Conservation (phyloP, 495 filamentous ascomycete genomes). For the Halenospora varia region DNA sequence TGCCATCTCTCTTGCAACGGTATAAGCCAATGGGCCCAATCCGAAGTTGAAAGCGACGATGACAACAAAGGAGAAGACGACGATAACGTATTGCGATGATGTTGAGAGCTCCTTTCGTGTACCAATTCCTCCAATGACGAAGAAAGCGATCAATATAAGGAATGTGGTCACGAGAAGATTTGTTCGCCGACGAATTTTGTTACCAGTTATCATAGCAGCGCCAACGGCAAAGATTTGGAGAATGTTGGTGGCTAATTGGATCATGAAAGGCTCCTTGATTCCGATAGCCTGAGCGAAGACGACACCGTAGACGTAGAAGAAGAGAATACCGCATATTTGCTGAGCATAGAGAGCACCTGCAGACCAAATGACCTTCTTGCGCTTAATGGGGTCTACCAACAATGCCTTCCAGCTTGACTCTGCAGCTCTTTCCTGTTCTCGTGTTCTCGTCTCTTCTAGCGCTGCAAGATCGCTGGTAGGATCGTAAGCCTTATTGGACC, state of each 20-base stretch:
- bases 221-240: constrained; percentile 33
- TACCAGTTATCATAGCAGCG: constrained; percentile 28
- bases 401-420: constrained; percentile 29
- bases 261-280: constrained; percentile 32
- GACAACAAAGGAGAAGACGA: constrained; percentile 31
- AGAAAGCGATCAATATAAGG: constrained; percentile 28
- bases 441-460: constrained; percentile 20
- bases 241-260: constrained; percentile 32
- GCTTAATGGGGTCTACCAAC: constrained; percentile 31
- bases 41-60: constrained; percentile 36
- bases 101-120: constrained; percentile 14
- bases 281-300: constrained; percentile 37
- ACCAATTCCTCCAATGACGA: constrained; percentile 33
- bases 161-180: constrained; percentile 30
- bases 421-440: constrained; percentile 21
- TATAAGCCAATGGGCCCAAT: constrained; percentile 30
- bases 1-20: constrained; percentile 33
- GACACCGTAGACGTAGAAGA: constrained; percentile 36
- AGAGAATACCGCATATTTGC: constrained; percentile 38
- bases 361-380: constrained; percentile 33
- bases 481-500: constrained; percentile 24
- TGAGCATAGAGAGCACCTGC: constrained; percentile 34
- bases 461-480: constrained; percentile 25
- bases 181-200: constrained; percentile 30
- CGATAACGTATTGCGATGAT: constrained; percentile 22